phyloP scores from a whole-genome alignment of 108 stramenopile genomes.

The Skeletonema potamos region DNA sequence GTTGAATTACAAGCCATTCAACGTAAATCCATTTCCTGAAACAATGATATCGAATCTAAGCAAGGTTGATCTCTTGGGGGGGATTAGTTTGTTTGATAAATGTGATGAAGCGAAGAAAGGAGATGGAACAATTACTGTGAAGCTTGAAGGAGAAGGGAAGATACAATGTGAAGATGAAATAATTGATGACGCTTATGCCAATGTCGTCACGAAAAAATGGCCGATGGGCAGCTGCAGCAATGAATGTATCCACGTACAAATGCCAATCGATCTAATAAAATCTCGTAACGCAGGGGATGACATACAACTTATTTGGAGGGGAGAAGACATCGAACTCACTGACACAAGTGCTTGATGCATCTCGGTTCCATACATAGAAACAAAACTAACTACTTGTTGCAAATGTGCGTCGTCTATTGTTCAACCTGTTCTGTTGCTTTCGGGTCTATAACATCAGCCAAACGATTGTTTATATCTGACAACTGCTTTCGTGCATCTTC shows the following conservation, averaged over 20 bases:
- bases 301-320: constrained; percentile 2
- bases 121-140: neutral
- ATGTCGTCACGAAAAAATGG: constrained; percentile 42
- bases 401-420: neutral
- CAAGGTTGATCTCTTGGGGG: constrained; percentile 22
- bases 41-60: constrained; percentile 35
- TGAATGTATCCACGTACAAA: constrained; percentile 45
- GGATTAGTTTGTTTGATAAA: constrained; percentile 14
- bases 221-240: constrained; percentile 60
- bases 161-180: neutral
- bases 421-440: neutral
- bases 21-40: constrained; percentile 38
- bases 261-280: constrained; percentile 49
- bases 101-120: neutral
- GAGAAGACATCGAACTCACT: neutral
- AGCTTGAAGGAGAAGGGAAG: neutral
- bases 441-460: constrained; percentile 62
- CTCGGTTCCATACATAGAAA: neutral
- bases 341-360: neutral
- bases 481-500: constrained; percentile 50
- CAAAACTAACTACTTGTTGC: neutral
- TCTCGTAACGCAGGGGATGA: neutral
- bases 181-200: neutral
- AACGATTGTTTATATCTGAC: constrained; percentile 53
- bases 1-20: constrained; percentile 38